Percentiles rank a stretch among this genome's conserved stretches.
These are phyloP conservation scores for Rhododendron mucronatum DNA, from an alignment of 148 eudicot genomes.

Conservation along the genomic window DNA sequence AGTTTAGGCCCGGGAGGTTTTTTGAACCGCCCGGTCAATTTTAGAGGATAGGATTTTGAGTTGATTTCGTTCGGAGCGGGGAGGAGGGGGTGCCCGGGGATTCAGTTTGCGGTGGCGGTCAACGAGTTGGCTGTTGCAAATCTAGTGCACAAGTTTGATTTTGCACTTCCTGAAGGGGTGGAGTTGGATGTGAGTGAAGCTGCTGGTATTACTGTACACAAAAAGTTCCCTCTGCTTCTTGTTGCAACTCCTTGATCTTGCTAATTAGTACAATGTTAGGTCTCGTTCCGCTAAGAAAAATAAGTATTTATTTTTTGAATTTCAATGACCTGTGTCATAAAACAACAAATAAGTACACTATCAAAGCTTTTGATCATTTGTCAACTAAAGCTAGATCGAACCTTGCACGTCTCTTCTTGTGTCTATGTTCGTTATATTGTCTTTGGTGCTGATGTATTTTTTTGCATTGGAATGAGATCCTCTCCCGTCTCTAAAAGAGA, in stretches of 20 bases:
- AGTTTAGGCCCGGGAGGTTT: neutral
- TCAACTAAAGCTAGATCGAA: too few relatives aligned
- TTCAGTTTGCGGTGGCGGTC: neutral
- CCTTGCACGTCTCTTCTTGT: too few relatives aligned
- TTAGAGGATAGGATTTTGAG: neutral
- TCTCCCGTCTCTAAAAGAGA: too few relatives aligned
- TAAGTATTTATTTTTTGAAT: too few relatives aligned
- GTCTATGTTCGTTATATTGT: too few relatives aligned
- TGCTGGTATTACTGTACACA: neutral
- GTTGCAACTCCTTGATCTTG: neutral
- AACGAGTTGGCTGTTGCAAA: neutral
- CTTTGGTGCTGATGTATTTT: too few relatives aligned
- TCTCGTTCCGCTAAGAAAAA: too few relatives aligned
- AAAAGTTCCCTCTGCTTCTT: neutral
- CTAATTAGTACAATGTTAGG: neutral
- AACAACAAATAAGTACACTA: too few relatives aligned
- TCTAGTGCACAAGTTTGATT: neutral
- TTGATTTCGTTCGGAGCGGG: neutral
- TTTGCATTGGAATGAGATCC: too few relatives aligned
- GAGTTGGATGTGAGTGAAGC: neutral
- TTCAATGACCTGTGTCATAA: too few relatives aligned
- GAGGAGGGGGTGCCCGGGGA: neutral
- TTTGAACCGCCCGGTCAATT: neutral
- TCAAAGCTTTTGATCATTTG: too few relatives aligned
- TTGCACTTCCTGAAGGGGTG: neutral